Evolutionary conservation across 1,139 yeast species (phyloP).

Genomic region (Yamadazyma membranifaciens): DNA sequence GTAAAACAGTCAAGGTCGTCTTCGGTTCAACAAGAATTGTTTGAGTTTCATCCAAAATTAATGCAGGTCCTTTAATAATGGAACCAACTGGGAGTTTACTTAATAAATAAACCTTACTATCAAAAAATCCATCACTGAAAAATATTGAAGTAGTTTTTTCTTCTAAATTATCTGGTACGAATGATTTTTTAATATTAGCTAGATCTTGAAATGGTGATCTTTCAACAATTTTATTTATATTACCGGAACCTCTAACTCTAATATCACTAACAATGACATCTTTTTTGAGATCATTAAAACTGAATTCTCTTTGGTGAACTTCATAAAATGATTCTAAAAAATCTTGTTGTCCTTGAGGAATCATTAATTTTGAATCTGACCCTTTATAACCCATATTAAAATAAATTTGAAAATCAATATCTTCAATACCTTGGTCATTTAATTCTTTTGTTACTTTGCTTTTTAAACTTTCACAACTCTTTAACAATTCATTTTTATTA

Average conservation of each 20-base stretch:
- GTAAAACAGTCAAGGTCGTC: constrained; percentile 18
- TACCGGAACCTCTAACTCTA: constrained; percentile 29
- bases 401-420: constrained; percentile 14
- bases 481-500: constrained; percentile 12
- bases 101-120: constrained; percentile 16
- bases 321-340: constrained; percentile 41
- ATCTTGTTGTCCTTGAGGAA: constrained; percentile 18
- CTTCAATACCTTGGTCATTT: constrained; percentile 20
- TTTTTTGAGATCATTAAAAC: constrained; percentile 58
- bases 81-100: constrained; percentile 18
- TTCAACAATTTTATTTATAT: constrained; percentile 25
- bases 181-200: constrained; percentile 4
- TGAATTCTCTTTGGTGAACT: constrained; percentile 66
- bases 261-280: constrained; percentile 25
- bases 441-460: constrained; percentile 12
- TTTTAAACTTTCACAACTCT: constrained; percentile 15
- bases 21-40: constrained; percentile 20
- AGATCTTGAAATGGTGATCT: constrained; percentile 16
- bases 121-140: constrained; percentile 43
- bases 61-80: constrained; percentile 20
- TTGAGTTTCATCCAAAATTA: constrained; percentile 22
- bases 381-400: constrained; percentile 24
- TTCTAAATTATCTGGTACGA: constrained; percentile 8
- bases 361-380: constrained; percentile 21
- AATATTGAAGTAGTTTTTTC: constrained; percentile 17